Base-by-base conservation (phyloP, 371 early-diverging fungal species). In the Furculomyces boomerangus region DNA sequence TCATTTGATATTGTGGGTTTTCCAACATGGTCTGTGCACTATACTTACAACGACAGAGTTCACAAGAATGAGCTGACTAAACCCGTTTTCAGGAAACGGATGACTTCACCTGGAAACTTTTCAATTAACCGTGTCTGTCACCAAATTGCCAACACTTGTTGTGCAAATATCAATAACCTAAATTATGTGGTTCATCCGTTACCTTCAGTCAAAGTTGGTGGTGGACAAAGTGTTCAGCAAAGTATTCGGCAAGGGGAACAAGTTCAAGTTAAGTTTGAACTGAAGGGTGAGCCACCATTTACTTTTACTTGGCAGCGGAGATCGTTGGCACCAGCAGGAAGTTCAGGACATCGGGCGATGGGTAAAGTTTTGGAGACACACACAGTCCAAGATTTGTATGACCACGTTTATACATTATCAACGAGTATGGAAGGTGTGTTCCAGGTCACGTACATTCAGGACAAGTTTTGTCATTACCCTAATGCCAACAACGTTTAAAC, bases 221-320 rank as follows among this genome's bases (percentile, higher is more conserved):
- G 61, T 31, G 68, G 68, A 8, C 56, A 59, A 35, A 53, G 66
- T 18, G 67, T 68, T 30, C 56, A 60, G 26, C 68, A 68, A 54
- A 64, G 61, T 30, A 64, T 68, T 32, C 22, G 61, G 8, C 63
- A 66, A 22, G 68, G 68, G 20, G 68, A 68, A n/a, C 44, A 54
- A 46, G 68, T 61, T 1, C 55, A 68, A 16, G 68, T 68, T 30
- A 51, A 49, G 1, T 37, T 68, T 43, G 60, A 62, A 20, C 53
- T 68, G 1, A 50, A 45, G 2, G 68, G 68, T 35, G 54, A 54
- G 5, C 68, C 68, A 29, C 68, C 68, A 2, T 68, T 68, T 30
- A 61, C 68, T 0, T 68, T 68, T 54, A 68, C 68, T 0, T 68
- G 68, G 68, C 68, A 68, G 55, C 60, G 68, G 1, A 58, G 63